Evolutionary conservation across 768 basidiomycete species (phyloP).

Genomic region (Mycena filopes): DNA sequence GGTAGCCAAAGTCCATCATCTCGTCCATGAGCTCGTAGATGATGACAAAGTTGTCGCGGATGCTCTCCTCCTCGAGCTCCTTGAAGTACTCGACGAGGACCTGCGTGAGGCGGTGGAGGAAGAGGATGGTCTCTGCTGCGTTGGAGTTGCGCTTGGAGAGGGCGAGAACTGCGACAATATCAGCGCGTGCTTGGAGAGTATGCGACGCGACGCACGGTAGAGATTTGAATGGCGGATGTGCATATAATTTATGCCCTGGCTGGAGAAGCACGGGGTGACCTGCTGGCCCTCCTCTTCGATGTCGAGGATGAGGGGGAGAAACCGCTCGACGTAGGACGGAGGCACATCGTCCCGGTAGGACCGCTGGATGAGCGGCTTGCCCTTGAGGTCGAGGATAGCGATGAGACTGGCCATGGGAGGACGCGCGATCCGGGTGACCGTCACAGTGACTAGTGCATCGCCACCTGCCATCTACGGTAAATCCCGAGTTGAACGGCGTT

Average conservation of each 20-base stretch:
- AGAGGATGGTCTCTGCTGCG: conserved; percentile 94
- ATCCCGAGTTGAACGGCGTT: too few relatives aligned
- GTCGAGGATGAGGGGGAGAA: conserved; percentile 92
- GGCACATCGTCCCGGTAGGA: conserved; percentile 97
- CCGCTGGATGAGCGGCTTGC: conserved; percentile 96
- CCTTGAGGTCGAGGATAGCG: conserved; percentile 97
- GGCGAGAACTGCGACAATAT: conserved; percentile 78
- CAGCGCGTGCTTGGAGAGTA: background rate
- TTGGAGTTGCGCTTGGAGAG: conserved; percentile 96
- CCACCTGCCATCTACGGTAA: too few relatives aligned
- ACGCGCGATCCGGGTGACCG: too few relatives aligned
- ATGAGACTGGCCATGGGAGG: conserved; percentile 67
- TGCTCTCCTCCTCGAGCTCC: conserved; percentile 98
- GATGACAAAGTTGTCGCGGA: conserved; percentile 98
- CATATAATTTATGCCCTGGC: conserved; percentile 97
- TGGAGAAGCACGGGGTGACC: conserved; percentile 96
- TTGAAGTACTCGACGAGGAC: conserved; percentile 99
- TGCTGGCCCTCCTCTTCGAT: conserved; percentile 98
- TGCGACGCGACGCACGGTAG: conserved; percentile 73
- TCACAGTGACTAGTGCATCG: too few relatives aligned
- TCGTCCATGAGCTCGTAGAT: conserved; percentile 99
- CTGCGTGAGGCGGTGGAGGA: conserved; percentile 91
- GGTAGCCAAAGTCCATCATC: conserved; percentile 99
- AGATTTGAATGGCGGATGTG: conserved; percentile 98
- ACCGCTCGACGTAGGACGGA: conserved; percentile 88